phyloP scores from a whole-genome alignment of 2,329 filamentous ascomycete species.

The Cercospora sesami region DNA sequence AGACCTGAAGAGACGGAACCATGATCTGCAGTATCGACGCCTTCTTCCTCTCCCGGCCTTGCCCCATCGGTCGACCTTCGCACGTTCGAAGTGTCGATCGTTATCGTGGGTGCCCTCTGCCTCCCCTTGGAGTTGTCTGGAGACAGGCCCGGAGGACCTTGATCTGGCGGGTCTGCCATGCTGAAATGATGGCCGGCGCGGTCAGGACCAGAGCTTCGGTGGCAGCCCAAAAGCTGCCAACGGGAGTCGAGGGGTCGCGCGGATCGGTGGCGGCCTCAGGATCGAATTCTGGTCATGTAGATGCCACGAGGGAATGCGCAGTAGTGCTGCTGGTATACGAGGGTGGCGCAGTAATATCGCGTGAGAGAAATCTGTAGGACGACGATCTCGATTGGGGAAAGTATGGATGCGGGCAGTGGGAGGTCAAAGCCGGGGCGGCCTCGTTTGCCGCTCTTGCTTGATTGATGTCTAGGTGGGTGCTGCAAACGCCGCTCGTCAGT shows the following conservation, averaged over 20 bases:
- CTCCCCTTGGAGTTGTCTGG: conserved; percentile 17
- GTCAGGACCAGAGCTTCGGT: not conserved
- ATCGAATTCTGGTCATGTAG: conserved; percentile 5
- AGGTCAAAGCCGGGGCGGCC: not conserved
- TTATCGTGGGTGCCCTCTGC: conserved; percentile 52
- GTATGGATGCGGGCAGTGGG: not conserved
- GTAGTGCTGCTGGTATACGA: not conserved
- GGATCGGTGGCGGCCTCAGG: conserved; percentile 4
- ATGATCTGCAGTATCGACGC: conserved; percentile 35
- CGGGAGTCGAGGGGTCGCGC: not conserved
- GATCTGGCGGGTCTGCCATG: conserved; percentile 6
- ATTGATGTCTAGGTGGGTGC: not conserved
- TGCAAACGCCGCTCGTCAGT: not conserved
- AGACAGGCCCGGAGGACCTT: not conserved
- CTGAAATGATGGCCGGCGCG: conserved; percentile 3
- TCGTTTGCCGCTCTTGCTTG: not conserved
- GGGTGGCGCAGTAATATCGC: conserved; percentile 3
- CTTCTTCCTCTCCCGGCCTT: conserved; percentile 38
- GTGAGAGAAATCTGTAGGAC: not conserved
- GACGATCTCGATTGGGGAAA: not conserved
- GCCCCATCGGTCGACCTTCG: conserved; percentile 37
- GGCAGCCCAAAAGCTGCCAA: not conserved
- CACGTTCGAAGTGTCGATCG: conserved; percentile 53
- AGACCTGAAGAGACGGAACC: conserved; percentile 16
- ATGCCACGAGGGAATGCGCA: conserved; percentile 4